These are phyloP conservation scores for Hypoxylon sp. DNA, from an alignment of 2,329 filamentous ascomycete species.

Conservation along the genomic window DNA sequence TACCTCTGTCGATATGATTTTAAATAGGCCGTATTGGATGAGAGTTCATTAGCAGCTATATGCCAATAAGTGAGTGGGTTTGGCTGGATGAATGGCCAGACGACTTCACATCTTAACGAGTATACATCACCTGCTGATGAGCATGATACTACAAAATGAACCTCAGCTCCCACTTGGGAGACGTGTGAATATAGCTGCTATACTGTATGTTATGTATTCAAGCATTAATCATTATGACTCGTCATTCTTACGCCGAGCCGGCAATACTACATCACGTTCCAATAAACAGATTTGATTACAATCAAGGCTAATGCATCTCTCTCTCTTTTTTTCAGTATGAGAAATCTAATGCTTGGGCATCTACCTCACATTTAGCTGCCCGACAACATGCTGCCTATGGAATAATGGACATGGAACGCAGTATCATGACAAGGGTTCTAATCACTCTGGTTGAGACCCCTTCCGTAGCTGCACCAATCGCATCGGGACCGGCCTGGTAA, in stretches of 20 bases:
- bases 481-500: slow-evolving; percentile 19
- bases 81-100: not conserved
- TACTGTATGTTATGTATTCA: no score
- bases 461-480: slow-evolving; percentile 12
- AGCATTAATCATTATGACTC: not conserved
- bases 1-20: not conserved
- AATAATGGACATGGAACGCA: slow-evolving; percentile 22
- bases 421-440: slow-evolving; percentile 18
- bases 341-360: slow-evolving; percentile 38
- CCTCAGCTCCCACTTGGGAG: slow-evolving; percentile 38
- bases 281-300: slow-evolving; percentile 8
- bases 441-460: slow-evolving; percentile 8
- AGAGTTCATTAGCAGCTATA: not conserved
- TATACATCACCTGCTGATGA: not conserved
- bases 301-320: slow-evolving; percentile 13
- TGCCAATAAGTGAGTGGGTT: not conserved
- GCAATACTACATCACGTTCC: not conserved
- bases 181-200: not conserved
- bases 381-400: slow-evolving; percentile 23
- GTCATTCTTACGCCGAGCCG: not conserved
- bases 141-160: not conserved
- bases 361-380: slow-evolving; percentile 30
- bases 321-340: slow-evolving; percentile 23
- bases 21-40: not conserved
- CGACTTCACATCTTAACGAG: not conserved